These are phyloP conservation scores for Leccinum subfulvum DNA, from an alignment of 1,284 basidiomycete genomes.

Conservation along the genomic window DNA sequence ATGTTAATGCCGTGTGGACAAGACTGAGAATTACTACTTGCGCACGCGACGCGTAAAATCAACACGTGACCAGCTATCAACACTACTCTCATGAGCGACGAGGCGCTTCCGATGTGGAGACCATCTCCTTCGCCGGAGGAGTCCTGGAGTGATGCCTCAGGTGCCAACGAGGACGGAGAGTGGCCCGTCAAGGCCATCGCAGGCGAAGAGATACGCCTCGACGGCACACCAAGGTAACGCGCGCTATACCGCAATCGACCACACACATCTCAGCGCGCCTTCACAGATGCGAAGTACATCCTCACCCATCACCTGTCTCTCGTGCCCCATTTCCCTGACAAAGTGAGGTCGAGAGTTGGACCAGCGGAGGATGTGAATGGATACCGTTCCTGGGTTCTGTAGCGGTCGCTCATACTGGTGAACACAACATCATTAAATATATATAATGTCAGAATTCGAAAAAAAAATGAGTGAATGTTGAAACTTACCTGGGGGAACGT, in stretches of 20 bases:
- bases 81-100: constrained; percentile 2
- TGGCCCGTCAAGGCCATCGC: constrained; percentile 40
- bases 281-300: constrained; percentile 35
- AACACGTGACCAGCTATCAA: not conserved
- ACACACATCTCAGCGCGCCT: constrained; percentile 7
- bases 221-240: constrained; percentile 33
- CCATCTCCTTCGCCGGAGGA: constrained; percentile 36
- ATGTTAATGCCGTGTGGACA: not conserved
- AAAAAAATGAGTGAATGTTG: too few relatives aligned
- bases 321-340: not conserved
- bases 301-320: not conserved
- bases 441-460: too few relatives aligned
- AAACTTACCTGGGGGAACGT: too few relatives aligned
- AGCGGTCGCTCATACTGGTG: too few relatives aligned
- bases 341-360: too few relatives aligned
- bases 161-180: constrained; percentile 31
- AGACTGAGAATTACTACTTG: not conserved
- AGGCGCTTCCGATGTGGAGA: constrained; percentile 24
- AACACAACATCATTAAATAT: too few relatives aligned
- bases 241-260: not conserved
- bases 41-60: too few relatives aligned
- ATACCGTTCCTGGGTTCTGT: too few relatives aligned
- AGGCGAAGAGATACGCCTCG: constrained; percentile 38
- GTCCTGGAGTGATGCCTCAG: constrained; percentile 34
- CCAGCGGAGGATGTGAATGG: too few relatives aligned